Evolutionary conservation across 1,284 basidiomycete species (phyloP).

Genomic region (Leucoagaricus sp.): DNA sequence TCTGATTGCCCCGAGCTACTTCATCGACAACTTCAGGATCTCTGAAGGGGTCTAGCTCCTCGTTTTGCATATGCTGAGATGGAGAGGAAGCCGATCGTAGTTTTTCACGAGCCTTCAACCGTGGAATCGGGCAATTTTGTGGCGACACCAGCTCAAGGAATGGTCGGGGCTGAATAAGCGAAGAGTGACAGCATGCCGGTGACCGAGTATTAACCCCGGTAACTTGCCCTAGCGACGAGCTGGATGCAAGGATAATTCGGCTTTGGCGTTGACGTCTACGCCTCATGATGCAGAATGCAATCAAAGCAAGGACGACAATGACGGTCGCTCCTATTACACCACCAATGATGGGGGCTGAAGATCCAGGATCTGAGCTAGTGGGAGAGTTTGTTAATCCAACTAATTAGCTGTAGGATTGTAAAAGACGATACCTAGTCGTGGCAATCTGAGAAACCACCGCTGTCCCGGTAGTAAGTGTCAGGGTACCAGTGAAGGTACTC

Average conservation of each 20-base stretch:
- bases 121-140: background rate
- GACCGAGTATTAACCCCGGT: too few relatives aligned
- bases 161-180: background rate
- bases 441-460: background rate
- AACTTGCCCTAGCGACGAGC: background rate
- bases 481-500: background rate
- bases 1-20: background rate
- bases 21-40: background rate
- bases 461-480: background rate
- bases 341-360: constrained; percentile 21
- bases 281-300: constrained; percentile 22
- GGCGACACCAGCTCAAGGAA: background rate
- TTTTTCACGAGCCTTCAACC: background rate
- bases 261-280: constrained; percentile 21
- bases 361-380: background rate
- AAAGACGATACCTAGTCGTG: background rate
- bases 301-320: constrained; percentile 18
- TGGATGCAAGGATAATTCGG: background rate
- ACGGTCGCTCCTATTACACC: constrained; percentile 23
- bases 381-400: background rate
- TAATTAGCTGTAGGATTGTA: background rate
- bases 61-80: background rate
- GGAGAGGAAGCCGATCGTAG: background rate
- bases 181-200: background rate
- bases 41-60: background rate